These are phyloP conservation scores for Pythium plurisporium DNA, from an alignment of 352 stramenopile genomes.

Conservation along the genomic window DNA sequence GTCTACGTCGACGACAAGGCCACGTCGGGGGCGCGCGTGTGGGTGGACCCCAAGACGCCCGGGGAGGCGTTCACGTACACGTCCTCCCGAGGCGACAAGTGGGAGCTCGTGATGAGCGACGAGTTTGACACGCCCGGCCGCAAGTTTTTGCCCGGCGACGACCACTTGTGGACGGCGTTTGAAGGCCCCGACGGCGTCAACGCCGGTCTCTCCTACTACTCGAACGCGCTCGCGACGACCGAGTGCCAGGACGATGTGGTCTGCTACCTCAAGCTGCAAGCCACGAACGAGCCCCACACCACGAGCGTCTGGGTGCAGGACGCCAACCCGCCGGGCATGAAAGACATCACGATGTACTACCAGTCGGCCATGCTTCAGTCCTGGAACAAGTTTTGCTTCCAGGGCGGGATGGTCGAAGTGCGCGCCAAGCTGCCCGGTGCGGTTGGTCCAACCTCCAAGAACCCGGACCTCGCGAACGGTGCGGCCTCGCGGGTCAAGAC, in stretches of 20 bases:
- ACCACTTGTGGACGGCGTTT: slow-evolving; percentile 14
- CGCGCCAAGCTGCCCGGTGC: slow-evolving; percentile 79
- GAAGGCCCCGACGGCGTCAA: slow-evolving; percentile 15
- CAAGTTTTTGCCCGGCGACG: slow-evolving; percentile 2
- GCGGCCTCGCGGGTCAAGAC: background rate
- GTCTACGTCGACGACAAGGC: background rate
- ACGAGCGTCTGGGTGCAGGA: slow-evolving; percentile 64
- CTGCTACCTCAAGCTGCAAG: slow-evolving; percentile 68
- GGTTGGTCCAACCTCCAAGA: slow-evolving; percentile 33
- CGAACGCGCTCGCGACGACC: slow-evolving; percentile 64
- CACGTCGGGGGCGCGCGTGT: background rate
- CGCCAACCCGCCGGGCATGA: slow-evolving; percentile 40
- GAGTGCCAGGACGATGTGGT: slow-evolving; percentile 41
- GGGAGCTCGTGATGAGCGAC: slow-evolving; percentile 72
- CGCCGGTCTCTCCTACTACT: background rate
- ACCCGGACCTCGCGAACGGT: slow-evolving; percentile 23
- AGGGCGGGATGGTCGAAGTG: slow-evolving; percentile 92
- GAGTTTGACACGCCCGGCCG: slow-evolving; percentile 67
- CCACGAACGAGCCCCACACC: slow-evolving; percentile 32
- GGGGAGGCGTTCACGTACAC: background rate
- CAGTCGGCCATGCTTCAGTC: slow-evolving; percentile 87
- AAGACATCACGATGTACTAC: slow-evolving; percentile 59
- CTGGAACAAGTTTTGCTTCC: slow-evolving; percentile 97
- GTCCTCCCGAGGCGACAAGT: background rate
- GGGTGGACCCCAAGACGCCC: background rate